Base-by-base conservation (phyloP, 495 filamentous ascomycete species). In the Oidiodendron maius region DNA sequence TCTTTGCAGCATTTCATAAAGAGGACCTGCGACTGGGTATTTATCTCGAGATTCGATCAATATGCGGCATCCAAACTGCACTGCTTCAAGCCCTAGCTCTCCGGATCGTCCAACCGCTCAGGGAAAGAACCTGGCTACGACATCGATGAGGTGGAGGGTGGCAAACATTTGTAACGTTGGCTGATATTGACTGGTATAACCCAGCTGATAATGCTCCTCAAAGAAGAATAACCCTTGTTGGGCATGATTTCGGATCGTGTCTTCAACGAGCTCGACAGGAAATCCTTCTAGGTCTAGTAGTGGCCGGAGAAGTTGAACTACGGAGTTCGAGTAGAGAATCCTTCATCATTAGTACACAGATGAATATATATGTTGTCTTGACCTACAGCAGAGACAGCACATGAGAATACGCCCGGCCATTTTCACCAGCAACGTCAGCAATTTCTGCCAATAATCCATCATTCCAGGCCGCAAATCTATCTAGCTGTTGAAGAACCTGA, bases 371-470 rank as follows among this genome's bases (percentile, higher is more conserved):
- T 15, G 16, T 15, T 6, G 11, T 35, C 22, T 15, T 12, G 28
- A 46, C 63, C 18, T 57, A 69, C 66, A 65, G 52, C 21, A 69
- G 55, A 22, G 60, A 65, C 13, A 67, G 56, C 30, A 69, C 55
- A 44, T 69, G 65, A 21, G 67, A 64, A 21, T 68, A 47, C 8
- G 59, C 55, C 36, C 61, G 61, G 39, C 44, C 28, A 8, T 56
- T 57, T 25, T 51, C 55, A 4, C 37, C 47, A 18, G 58, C 55
- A 34, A 66, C 56, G 10, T 59, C 48, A 13, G 51, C 44, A 36
- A 70, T 49, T 2, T 40, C 35, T 8, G 37, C 36, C 12, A 66
- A 65, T 23, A 71, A 52, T 5, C 52, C 48, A 9, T 58, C 44
- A 18, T 56, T 53, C 67, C 67, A 71, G 21, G 41, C 28, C 9